Evolutionary conservation across 345 rosid genomes (phyloP), one percentile per base, ranked within the genome.

Genomic region (Nasturtium officinale): DNA sequence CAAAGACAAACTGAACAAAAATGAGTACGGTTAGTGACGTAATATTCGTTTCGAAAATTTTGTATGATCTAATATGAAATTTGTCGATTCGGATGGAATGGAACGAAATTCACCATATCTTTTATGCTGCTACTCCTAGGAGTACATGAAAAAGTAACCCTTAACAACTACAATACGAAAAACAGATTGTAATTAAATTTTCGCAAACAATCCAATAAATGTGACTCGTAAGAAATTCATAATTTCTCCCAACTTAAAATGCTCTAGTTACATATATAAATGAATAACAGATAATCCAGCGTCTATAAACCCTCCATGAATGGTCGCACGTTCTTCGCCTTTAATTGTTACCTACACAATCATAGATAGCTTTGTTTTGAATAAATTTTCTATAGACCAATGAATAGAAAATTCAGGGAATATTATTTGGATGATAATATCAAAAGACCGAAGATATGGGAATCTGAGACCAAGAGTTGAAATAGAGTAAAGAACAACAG

Each of bases 401-500:
- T 56, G 33, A 48, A 37, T 66, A 74, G 57, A 10, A 21, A 58
- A 20, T 6, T 35, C 45, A 3, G 13, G 21, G 68, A 75, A 61
- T 52, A 75, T 69, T 42, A 61, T 59, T 52, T 45, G 61, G 61
- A 18, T 53, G 69, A 61, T 29, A 62, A 18, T 46, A 17, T 42
- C 9, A 70, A 37, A 62, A 37, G 66, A 38, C 53, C 9, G 28
- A 70, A 46, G 28, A 70, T 16, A 37, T 23, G 28, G 47, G 72
- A 77, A 77, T 77, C 80, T 54, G 28, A 62, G 76, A 77, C 66
- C 16, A 1, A 23, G 29, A 70, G 80, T 70, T 64, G 76, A 71
- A 77, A 57, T 56, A 42, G 60, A 77, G 66, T 63, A 77, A 77
- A 57, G 66, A 70, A 70, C 80, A 77, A 77, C 48, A 70, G 67